Evolutionary conservation across 1,284 basidiomycete species (phyloP).

Genomic region (Moesziomyces globuligerus): DNA sequence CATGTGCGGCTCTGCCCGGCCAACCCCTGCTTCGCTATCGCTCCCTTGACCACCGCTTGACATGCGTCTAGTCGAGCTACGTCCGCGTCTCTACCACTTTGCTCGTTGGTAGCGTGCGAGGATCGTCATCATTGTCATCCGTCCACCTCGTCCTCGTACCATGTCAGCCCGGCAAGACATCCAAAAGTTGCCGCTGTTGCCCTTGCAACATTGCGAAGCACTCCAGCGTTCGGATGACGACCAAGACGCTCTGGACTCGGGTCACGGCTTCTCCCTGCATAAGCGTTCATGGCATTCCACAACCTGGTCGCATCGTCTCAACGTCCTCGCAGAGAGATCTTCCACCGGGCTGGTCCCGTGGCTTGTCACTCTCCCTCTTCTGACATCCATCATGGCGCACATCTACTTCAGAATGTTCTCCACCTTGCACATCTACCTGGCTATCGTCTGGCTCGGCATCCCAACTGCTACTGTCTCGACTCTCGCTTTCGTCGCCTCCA

Average conservation of each 20-base stretch:
- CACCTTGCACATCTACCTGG: conserved; percentile 29
- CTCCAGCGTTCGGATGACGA: background rate
- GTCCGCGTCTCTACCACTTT: too few species aligned
- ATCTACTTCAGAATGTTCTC: conserved; percentile 37
- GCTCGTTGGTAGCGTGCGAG: too few species aligned
- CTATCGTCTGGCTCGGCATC: conserved; percentile 28
- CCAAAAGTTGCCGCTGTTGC: conserved; percentile 34
- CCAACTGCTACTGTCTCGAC: conserved; percentile 14
- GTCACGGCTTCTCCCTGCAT: background rate
- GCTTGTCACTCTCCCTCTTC: conserved; percentile 16
- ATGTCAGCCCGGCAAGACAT: conserved; percentile 8
- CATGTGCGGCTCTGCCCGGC: too few species aligned
- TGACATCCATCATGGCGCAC: conserved; percentile 22
- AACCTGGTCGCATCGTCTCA: conserved; percentile 23
- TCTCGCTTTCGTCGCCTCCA: conserved; percentile 4
- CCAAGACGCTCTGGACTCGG: conserved; percentile 2
- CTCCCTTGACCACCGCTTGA: too few species aligned
- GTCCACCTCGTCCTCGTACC: background rate
- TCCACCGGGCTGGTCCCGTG: conserved; percentile 15
- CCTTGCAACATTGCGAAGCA: conserved; percentile 12
- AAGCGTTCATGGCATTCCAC: conserved; percentile 18
- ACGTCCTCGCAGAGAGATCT: conserved; percentile 16
- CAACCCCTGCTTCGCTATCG: too few species aligned
- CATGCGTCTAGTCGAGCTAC: too few species aligned
- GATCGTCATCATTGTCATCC: conserved; percentile 6